These are phyloP conservation scores for Pachysandra terminalis DNA, from an alignment of 164 flowering plant species.

Conservation along the genomic window DNA sequence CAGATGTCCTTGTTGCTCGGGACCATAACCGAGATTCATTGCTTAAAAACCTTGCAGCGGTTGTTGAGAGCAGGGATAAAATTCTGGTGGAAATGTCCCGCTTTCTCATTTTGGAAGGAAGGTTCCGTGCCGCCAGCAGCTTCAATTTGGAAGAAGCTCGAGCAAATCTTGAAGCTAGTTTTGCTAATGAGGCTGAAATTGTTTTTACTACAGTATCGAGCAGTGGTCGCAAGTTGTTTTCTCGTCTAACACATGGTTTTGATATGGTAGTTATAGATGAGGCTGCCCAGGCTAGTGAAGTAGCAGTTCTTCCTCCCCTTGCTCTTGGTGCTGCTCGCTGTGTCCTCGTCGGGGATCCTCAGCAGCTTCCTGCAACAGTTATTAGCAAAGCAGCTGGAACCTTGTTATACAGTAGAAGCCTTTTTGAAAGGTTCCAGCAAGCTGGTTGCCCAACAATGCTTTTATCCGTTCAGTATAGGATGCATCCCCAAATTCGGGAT, in stretches of 20 bases:
- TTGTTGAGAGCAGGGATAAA: conserved; percentile 84
- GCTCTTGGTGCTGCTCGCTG: conserved; percentile 92
- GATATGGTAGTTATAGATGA: conserved; percentile 99
- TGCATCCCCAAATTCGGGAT: conserved; percentile 97
- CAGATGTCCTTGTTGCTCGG: conserved; percentile 79
- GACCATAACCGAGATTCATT: conserved; percentile 80
- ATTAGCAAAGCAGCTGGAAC: conserved; percentile 98
- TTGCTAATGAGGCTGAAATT: conserved; percentile 97
- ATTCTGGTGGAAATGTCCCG: conserved; percentile 87
- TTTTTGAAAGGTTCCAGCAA: conserved; percentile 94
- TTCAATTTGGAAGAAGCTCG: conserved; percentile 90
- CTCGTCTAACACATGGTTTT: conserved; percentile 95
- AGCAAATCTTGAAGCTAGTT: conserved; percentile 92
- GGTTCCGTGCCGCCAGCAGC: conserved; percentile 57
- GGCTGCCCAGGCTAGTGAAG: conserved; percentile 99
- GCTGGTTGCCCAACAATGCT: conserved; percentile 96
- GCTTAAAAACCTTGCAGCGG: conserved; percentile 85
- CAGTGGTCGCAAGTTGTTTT: conserved; percentile 89
- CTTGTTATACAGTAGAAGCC: conserved; percentile 85
- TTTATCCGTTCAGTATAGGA: conserved; percentile 89
- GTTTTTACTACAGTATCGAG: conserved; percentile 97
- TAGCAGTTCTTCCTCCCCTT: conserved; percentile 90
- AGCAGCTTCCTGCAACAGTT: conserved; percentile 99
- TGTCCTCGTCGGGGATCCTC: conserved; percentile 99
- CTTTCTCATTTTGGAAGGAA: conserved; percentile 65